Evolutionary conservation across 495 filamentous ascomycete genomes (phyloP), one percentile per base, ranked within the genome.

Genomic region (Hypoxylon cercidicola): DNA sequence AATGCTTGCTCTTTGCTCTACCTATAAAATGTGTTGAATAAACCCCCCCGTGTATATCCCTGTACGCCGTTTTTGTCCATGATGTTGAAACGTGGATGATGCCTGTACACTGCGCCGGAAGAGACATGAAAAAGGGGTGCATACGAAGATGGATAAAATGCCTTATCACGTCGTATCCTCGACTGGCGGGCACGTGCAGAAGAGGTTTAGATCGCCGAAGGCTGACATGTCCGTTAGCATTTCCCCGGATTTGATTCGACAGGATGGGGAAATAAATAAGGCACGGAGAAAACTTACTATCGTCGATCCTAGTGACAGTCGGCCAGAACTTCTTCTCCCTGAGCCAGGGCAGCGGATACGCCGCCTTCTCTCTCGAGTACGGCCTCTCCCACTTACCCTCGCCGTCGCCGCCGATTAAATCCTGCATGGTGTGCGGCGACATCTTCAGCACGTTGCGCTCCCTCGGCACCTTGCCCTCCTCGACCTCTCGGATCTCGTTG

Each of bases 261-360:
- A 73, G 51, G 43, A 4, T 5, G 21, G 4, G 43, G 8, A 20
- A 28, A 25, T n/a, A 58, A 7, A 35, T 45, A 39, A 30, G 35
- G 9, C 3, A 51, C 34, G 40, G 23, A 4, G n/a, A 21, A 40
- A 18, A 81, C 87, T 82, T 81, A 94, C 93, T 86, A 82, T 99
- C 96, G 78, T 99, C 90, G 28, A 98, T 81, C 71, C 95, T 83
- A 7, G 91, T 91, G 32, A 97, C 93, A 32, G 82, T 89, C 0
- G 95, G 94, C 95, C 95, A 99, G 80, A 98, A 97, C 82, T 99
- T 99, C 88, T 96, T 97, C 85, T 96, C 91, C 78, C 86, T 85
- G 63, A 98, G 77, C 81, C 86, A 97, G 2, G 88, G 80, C 66
- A 97, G 73, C 16, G 95, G 95, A 74, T 97, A 98, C 2, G 93